A percentile compares a stretch with the other conserved stretches of the same genome.
These are phyloP conservation scores for Colletotrichum eremochloae DNA, from an alignment of 2,329 filamentous ascomycete species.

Conservation along the genomic window DNA sequence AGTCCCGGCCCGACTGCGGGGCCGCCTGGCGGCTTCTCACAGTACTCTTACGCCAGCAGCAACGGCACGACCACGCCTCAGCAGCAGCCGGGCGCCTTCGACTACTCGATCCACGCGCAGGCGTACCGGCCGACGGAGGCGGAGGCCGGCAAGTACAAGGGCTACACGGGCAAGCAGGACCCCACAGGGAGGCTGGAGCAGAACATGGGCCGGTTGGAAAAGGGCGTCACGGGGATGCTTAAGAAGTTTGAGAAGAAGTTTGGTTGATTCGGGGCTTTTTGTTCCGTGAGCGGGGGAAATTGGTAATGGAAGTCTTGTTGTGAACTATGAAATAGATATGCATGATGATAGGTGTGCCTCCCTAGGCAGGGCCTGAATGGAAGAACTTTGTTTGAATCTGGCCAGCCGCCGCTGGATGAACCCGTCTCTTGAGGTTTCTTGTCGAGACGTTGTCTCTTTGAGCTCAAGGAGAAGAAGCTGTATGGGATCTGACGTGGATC, in stretches of 20 bases:
- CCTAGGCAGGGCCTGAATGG: not conserved
- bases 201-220: conserved; percentile 75
- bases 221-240: conserved; percentile 77
- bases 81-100: conserved; percentile 47
- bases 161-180: conserved; percentile 60
- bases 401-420: not conserved
- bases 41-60: conserved; percentile 61
- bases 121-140: conserved; percentile 76
- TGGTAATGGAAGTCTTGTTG: not conserved
- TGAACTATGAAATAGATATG: not conserved
- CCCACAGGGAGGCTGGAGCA: conserved; percentile 70
- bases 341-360: not conserved
- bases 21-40: conserved; percentile 67
- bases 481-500: not conserved
- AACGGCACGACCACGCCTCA: conserved; percentile 30
- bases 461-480: not conserved
- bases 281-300: not conserved
- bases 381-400: not conserved
- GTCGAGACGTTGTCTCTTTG: not conserved
- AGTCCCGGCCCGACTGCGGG: conserved; percentile 48
- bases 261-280: conserved; percentile 53
- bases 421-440: not conserved
- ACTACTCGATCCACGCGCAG: conserved; percentile 76
- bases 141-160: conserved; percentile 63
- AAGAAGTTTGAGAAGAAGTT: conserved; percentile 86